Base-by-base conservation (phyloP, 2,329 filamentous ascomycete genomes). In the Xylaria sp. region DNA sequence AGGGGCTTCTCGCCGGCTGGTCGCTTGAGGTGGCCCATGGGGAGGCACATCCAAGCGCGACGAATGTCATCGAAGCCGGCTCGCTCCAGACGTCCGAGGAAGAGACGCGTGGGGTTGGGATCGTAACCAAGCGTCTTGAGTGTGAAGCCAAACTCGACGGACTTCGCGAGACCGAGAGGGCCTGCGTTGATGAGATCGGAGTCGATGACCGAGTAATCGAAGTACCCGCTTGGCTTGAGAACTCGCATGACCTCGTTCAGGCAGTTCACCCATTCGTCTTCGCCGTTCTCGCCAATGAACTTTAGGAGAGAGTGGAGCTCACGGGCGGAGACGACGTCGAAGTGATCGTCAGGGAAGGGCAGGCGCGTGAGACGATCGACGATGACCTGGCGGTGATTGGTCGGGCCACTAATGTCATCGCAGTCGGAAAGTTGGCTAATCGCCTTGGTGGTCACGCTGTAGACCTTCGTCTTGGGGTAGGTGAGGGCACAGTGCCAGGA, bases 51-150 rank as follows among this genome's bases (percentile, higher is more conserved):
- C 93, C 93, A 97, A 2, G 88, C 88, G 59, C 94, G 87, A 70
- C 91, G 91, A 63, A 92, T 83, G 47, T 88, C 83, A n/a, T 81
- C 80, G 71, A 97, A 97, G 10, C 91, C 90, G 10, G 88, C 86
- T 56, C 86, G 84, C 57, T 82, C 79, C 47, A 99, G 81, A 52
- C 92, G 86, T 16, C 81, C 77, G 2, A 97, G 79, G 79, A 93
- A 97, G 59, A 82, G 81, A 75, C 91, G 92, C 11, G 91, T 94
- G 0, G 93, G 90, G 55, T 80, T 80, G 1, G 93, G 87, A 72
- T 97, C 94, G 72, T 97, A 97, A 35, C 93, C 93, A 2, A 93
- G 84, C 0, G 90, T 93, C 75, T 89, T 90, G 62, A 99, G 87
- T 55, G 90, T 88, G 78, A 94, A 95, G 47, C 89, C 89, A 70